Base-by-base conservation (phyloP, 176 grass and related monocot genomes). In the Elymus sibiricus region DNA sequence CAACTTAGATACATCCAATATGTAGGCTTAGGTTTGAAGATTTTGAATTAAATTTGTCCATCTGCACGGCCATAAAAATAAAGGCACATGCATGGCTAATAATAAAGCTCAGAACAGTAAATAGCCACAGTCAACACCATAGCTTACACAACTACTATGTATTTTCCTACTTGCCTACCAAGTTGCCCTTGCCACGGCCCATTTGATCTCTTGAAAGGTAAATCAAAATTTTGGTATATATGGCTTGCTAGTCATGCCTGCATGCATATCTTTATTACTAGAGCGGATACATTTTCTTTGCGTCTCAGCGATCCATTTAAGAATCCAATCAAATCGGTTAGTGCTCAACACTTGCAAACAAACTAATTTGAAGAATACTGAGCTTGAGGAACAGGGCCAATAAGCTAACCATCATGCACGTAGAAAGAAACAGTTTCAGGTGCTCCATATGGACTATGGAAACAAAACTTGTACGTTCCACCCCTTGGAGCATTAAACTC, bases 381-480 rank as follows among this genome's bases (percentile, higher is more conserved):
- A 32, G 24, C 22, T 80, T 5, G 46, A 87, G 68, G 40, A 58
- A 87, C 14, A 87, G 11, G 8, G 66, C 5, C 21, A 83, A 22
- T 79, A 60, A 47, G 82, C 88, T 86, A 82, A 98, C 97, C 97
- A 90, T 98, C 94, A 77, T 98, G 97, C 74, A 98, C 92, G 86
- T 98, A 95, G 81, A 98, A 95, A 40, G 97, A 98, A 80, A 98
- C 92, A 25, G 97, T 98, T 86, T 98, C 92, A 55, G 97, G 97
- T 56, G 93, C 85, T 49, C 93, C 92, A 66, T 95, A 91, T 38
- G 93, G 88, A 88, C 94, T 92, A 78, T 95, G 92, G 84, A 98
- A 98, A 77, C 97, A 98, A 43, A 98, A 98, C 69, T 95, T 95
- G 86, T 98, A 94, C 93, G 94, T 94, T 80, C 97, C 94, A 90